These are phyloP conservation scores for Geotrichum europaeum DNA, from an alignment of 1,139 yeast species.

Conservation along the genomic window DNA sequence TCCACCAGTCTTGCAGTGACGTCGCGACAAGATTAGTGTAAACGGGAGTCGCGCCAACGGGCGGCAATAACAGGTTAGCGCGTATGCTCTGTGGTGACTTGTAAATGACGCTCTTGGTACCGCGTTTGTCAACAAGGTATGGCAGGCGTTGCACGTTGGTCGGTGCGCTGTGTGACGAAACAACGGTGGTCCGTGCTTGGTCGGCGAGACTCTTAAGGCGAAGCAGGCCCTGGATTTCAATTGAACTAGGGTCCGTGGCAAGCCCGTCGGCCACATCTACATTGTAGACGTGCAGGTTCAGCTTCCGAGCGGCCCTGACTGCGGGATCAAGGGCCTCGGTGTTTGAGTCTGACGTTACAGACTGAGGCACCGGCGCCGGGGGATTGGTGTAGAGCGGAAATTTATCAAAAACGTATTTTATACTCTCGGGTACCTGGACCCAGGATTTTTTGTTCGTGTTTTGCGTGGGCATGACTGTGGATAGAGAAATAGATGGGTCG, in stretches of 20 bases:
- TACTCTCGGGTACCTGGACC: conserved; percentile 40
- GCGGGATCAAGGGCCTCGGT: conserved; percentile 5
- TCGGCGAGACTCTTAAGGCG: conserved; percentile 14
- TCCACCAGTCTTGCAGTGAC: conserved; percentile 33
- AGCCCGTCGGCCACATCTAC: conserved; percentile 21
- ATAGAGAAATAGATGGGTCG: neutral
- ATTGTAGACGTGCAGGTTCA: conserved; percentile 27
- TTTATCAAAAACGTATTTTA: conserved; percentile 43
- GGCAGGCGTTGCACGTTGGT: conserved; percentile 22
- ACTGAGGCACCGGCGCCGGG: conserved; percentile 22
- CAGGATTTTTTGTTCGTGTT: conserved; percentile 10
- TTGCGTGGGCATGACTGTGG: neutral
- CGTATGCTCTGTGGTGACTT: conserved; percentile 10
- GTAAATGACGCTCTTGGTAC: conserved; percentile 13
- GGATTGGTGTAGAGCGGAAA: conserved; percentile 45
- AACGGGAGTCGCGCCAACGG: conserved; percentile 16
- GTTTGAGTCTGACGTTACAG: conserved; percentile 4
- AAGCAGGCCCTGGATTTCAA: conserved; percentile 26
- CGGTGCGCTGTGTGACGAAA: conserved; percentile 21
- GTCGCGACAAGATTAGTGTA: conserved; percentile 27
- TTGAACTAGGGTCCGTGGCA: conserved; percentile 32
- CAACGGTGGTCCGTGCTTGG: conserved; percentile 1
- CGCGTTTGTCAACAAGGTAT: conserved; percentile 16
- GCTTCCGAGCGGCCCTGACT: neutral
- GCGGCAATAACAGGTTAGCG: conserved; percentile 7